Conservation (phyloP, 2,329 filamentous ascomycete species). For the Microsporum ferrugineum region DNA sequence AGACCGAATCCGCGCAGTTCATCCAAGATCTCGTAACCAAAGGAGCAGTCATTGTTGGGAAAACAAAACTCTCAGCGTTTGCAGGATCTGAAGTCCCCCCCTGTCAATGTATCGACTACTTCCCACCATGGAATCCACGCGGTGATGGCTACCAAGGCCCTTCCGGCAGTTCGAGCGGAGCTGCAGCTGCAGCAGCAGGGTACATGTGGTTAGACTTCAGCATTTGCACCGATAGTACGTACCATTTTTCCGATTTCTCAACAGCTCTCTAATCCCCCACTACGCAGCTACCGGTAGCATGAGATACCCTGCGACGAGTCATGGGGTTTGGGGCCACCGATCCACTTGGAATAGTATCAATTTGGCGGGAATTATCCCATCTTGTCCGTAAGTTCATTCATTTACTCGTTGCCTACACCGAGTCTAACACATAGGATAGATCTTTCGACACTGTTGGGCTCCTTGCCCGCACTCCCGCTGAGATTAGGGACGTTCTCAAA, state of each 20-base stretch:
- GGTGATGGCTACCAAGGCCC: slow-evolving; percentile 27
- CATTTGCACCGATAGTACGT: slow-evolving; percentile 20
- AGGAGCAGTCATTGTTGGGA: slow-evolving; percentile 41
- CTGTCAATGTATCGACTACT: slow-evolving; percentile 25
- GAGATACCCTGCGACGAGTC: too few relatives aligned
- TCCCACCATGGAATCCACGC: slow-evolving; percentile 30
- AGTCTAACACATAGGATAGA: too few relatives aligned
- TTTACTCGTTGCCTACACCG: too few relatives aligned
- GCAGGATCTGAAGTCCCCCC: slow-evolving; percentile 23
- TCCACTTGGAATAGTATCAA: too few relatives aligned
- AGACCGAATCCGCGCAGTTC: neutral
- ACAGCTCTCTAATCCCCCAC: neutral
- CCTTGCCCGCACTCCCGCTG: too few relatives aligned
- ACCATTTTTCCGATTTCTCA: neutral
- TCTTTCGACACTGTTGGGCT: too few relatives aligned
- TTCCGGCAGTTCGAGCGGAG: slow-evolving; percentile 16
- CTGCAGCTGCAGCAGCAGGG: slow-evolving; percentile 20
- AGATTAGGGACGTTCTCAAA: too few relatives aligned
- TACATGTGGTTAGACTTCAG: slow-evolving; percentile 27
- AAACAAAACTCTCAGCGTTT: slow-evolving; percentile 27
- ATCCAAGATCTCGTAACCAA: slow-evolving; percentile 42
- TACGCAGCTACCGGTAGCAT: too few relatives aligned
- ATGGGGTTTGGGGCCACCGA: neutral
- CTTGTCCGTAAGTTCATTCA: too few relatives aligned
- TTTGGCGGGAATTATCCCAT: too few relatives aligned